A percentile compares a stretch with the other conserved stretches of the same genome.
phyloP scores from a whole-genome alignment of 148 eudicot species.

The Linanthus parryae region DNA sequence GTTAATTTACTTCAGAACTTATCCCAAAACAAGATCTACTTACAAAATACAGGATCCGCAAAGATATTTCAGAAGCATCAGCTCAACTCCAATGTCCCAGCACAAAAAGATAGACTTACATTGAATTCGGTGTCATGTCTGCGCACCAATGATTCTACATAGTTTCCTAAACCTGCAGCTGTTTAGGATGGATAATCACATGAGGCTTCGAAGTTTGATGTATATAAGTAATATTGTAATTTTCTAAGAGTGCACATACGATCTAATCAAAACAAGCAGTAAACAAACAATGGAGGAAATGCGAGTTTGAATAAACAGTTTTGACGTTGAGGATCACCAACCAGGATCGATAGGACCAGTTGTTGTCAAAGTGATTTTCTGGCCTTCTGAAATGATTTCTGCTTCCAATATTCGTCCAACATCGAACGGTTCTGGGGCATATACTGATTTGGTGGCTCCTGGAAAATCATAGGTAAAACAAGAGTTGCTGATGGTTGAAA shows the following conservation, averaged over 20 bases:
- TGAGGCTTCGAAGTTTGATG: no score
- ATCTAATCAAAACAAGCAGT: no score
- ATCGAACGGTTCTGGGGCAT: conserved; percentile 98
- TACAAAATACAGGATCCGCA: no score
- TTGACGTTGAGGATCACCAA: conserved; percentile 15
- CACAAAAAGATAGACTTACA: conserved; percentile 31
- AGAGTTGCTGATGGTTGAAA: not conserved
- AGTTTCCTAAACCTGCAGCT: conserved; percentile 99
- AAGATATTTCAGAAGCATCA: no score
- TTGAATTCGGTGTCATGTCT: conserved; percentile 88
- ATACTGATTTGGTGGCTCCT: conserved; percentile 86
- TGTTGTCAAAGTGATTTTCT: conserved; percentile 45
- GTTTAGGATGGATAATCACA: conserved; percentile 20
- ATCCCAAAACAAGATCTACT: no score
- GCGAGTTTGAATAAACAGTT: not conserved
- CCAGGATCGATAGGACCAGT: conserved; percentile 93
- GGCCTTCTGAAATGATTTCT: conserved; percentile 46
- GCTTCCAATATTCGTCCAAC: conserved; percentile 77
- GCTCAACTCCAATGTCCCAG: not conserved
- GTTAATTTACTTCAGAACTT: no score
- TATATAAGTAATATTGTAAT: no score
- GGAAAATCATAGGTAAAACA: conserved; percentile 7
- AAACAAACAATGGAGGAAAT: no score
- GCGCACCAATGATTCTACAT: conserved; percentile 90
- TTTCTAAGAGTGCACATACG: no score